A percentile compares a stretch with the other conserved stretches of the same genome.
These are phyloP conservation scores for Neoscytalidium dimidiatum DNA, from an alignment of 2,329 filamentous ascomycete species.

Conservation along the genomic window DNA sequence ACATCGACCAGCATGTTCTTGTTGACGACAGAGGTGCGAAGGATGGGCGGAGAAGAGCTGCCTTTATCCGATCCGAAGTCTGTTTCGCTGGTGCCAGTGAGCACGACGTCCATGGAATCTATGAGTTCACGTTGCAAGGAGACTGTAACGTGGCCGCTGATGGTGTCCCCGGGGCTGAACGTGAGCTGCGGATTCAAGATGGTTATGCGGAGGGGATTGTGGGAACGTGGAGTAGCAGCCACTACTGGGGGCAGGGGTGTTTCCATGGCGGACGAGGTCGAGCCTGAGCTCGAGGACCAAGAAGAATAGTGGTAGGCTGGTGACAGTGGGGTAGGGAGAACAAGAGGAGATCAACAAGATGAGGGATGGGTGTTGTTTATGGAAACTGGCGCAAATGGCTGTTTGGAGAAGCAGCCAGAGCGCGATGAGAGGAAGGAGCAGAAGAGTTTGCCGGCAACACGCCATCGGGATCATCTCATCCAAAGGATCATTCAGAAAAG, in stretches of 20 bases:
- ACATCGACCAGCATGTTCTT: neutral
- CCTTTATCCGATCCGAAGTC: constrained; percentile 21
- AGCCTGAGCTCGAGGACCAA: neutral
- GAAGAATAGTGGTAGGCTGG: no score
- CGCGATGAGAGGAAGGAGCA: no score
- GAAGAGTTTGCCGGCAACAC: no score
- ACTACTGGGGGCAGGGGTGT: neutral
- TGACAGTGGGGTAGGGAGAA: no score
- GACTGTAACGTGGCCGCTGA: neutral
- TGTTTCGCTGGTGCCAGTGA: constrained; percentile 35
- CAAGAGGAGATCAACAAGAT: no score
- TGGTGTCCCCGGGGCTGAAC: neutral
- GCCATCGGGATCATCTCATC: no score
- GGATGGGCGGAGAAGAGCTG: constrained; percentile 18
- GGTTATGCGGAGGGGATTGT: neutral
- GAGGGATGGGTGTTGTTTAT: no score
- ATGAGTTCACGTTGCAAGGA: neutral
- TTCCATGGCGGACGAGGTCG: neutral
- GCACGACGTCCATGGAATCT: constrained; percentile 30
- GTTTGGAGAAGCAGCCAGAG: no score
- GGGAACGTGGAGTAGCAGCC: neutral
- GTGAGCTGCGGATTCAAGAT: neutral
- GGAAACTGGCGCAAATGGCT: no score
- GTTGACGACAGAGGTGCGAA: neutral
- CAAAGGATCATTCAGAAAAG: no score